Conservation (phyloP, 2,329 filamentous ascomycete genomes). For the Mollisiaceae sp. region DNA sequence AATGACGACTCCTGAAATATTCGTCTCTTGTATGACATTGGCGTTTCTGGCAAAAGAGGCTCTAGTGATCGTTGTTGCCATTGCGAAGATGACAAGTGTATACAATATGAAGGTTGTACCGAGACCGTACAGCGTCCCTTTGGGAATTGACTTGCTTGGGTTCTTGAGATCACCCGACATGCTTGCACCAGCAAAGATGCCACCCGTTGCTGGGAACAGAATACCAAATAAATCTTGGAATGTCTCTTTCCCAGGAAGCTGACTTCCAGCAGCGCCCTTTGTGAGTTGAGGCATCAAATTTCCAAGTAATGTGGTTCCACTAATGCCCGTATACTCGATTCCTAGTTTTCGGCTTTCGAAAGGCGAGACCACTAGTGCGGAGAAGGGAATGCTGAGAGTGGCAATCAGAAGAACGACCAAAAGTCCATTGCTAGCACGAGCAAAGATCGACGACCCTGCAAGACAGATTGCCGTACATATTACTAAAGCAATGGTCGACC, state of each 20-base stretch:
- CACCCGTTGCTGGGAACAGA: slow-evolving; percentile 71
- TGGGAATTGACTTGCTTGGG: slow-evolving; percentile 83
- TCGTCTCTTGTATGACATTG: slow-evolving; percentile 83
- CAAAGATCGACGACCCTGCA: slow-evolving; percentile 79
- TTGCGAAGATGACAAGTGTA: slow-evolving; percentile 74
- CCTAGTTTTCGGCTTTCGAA: slow-evolving; percentile 67
- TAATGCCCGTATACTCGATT: slow-evolving; percentile 81
- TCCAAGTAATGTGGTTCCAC: slow-evolving; percentile 68
- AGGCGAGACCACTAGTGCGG: slow-evolving; percentile 69
- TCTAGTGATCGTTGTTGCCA: slow-evolving; percentile 78
- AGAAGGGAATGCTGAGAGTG: slow-evolving; percentile 82
- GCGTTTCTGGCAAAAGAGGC: slow-evolving; percentile 69
- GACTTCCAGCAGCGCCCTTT: slow-evolving; percentile 64
- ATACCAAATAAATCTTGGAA: slow-evolving; percentile 88
- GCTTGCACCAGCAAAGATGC: slow-evolving; percentile 74
- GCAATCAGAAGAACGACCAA: slow-evolving; percentile 73
- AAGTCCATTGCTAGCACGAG: slow-evolving; percentile 78
- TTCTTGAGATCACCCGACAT: slow-evolving; percentile 89
- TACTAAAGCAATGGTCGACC: slow-evolving; percentile 73
- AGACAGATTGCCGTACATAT: slow-evolving; percentile 78
- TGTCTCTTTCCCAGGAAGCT: slow-evolving; percentile 66
- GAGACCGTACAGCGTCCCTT: slow-evolving; percentile 81
- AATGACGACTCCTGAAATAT: slow-evolving; percentile 73
- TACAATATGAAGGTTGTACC: slow-evolving; percentile 78
- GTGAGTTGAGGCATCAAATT: slow-evolving; percentile 75